Evolutionary conservation across 495 filamentous ascomycete genomes (phyloP).

Genomic region (Aeminium ludgeri): DNA sequence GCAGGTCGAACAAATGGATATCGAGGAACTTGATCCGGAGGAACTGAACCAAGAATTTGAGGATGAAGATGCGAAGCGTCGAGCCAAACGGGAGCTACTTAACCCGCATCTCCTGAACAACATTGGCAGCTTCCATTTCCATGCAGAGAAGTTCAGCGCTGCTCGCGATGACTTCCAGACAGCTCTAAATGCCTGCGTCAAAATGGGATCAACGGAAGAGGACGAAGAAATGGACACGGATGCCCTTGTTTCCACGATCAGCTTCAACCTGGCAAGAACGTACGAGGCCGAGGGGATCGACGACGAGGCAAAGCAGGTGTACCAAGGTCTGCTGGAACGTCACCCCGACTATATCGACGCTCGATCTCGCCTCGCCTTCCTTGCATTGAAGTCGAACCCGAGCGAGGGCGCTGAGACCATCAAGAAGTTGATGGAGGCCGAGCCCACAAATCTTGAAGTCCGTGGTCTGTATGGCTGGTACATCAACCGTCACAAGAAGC

Average conservation of each 20-base stretch:
- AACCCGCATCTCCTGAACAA: slow-evolving; percentile 91
- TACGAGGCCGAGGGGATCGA: slow-evolving; percentile 71
- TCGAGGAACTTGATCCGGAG: slow-evolving; percentile 53
- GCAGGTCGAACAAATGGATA: slow-evolving; percentile 74
- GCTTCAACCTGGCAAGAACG: slow-evolving; percentile 90
- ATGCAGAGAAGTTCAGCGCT: slow-evolving; percentile 59
- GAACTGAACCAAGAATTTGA: slow-evolving; percentile 45
- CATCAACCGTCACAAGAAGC: slow-evolving; percentile 58
- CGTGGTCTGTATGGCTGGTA: slow-evolving; percentile 91
- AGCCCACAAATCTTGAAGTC: slow-evolving; percentile 71
- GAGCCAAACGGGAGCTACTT: slow-evolving; percentile 41
- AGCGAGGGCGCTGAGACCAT: slow-evolving; percentile 77
- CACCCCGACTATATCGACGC: slow-evolving; percentile 89
- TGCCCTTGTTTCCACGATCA: slow-evolving; percentile 80
- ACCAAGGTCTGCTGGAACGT: slow-evolving; percentile 63
- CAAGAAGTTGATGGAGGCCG: slow-evolving; percentile 60
- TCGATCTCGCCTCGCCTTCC: slow-evolving; percentile 70
- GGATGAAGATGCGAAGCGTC: slow-evolving; percentile 27
- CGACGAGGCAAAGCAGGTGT: slow-evolving; percentile 72
- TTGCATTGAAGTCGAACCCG: slow-evolving; percentile 66
- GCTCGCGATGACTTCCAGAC: slow-evolving; percentile 81
- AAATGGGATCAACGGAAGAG: slow-evolving; percentile 48
- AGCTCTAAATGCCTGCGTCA: slow-evolving; percentile 70
- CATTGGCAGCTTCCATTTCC: slow-evolving; percentile 87
- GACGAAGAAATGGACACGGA: slow-evolving; percentile 44